A percentile compares a stretch with the other conserved stretches of the same genome.
These are phyloP conservation scores for Eimeria tenella DNA, from an alignment of 169 alveolate species.

Conservation along the genomic window DNA sequence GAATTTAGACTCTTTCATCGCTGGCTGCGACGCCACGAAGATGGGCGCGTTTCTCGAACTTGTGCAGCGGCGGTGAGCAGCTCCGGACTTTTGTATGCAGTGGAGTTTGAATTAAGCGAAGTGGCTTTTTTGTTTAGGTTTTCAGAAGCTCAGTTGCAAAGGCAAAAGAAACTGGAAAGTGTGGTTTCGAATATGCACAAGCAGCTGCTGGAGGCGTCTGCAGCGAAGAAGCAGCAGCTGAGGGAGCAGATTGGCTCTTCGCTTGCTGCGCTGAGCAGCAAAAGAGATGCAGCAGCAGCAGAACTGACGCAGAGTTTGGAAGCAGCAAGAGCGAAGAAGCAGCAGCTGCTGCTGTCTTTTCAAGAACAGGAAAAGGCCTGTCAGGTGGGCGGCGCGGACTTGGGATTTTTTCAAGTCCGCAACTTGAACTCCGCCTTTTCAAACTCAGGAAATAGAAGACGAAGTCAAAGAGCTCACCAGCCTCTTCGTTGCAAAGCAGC, in stretches of 20 bases:
- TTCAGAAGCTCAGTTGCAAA: not conserved
- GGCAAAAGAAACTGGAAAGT: not conserved
- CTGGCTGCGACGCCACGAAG: constrained; percentile 22
- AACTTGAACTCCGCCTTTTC: too few relatives aligned
- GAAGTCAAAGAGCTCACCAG: not conserved
- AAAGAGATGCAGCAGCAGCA: constrained; percentile 6
- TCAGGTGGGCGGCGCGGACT: not conserved
- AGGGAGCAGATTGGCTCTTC: not conserved
- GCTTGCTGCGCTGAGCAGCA: not conserved
- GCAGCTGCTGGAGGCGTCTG: not conserved
- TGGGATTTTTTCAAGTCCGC: too few relatives aligned
- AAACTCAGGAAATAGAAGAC: not conserved
- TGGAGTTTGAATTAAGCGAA: not conserved
- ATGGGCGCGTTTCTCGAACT: not conserved
- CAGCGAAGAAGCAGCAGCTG: not conserved
- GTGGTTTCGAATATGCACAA: not conserved
- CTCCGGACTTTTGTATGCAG: not conserved
- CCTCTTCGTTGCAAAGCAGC: not conserved
- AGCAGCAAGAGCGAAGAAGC: not conserved
- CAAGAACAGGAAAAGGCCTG: not conserved
- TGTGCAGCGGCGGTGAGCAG: not conserved
- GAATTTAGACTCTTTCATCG: not conserved
- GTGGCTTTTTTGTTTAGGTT: not conserved
- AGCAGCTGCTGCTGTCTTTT: not conserved
- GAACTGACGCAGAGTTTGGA: not conserved